Conservation (phyloP, 768 basidiomycete genomes). For the Coprinopsis strossmayeri region DNA sequence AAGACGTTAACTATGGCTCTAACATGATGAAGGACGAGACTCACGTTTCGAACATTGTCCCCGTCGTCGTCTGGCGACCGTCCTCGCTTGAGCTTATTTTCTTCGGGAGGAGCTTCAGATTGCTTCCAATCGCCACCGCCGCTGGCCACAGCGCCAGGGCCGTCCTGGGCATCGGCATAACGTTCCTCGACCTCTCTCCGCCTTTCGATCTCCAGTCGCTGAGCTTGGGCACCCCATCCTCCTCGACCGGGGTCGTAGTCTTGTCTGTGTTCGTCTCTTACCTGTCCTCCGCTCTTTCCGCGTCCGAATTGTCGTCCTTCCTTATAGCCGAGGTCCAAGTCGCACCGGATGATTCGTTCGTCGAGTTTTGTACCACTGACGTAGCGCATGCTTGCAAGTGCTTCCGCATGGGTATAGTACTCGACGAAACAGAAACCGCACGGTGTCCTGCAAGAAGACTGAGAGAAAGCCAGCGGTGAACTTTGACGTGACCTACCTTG, state of each 20-base stretch:
- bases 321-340: slow-evolving; percentile 93
- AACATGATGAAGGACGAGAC: slow-evolving; percentile 17
- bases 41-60: slow-evolving; percentile 48
- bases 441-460: slow-evolving; percentile 53
- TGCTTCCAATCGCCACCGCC: slow-evolving; percentile 88
- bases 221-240: slow-evolving; percentile 88
- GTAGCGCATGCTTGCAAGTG: slow-evolving; percentile 87
- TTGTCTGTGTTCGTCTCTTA: slow-evolving; percentile 93
- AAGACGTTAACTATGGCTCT: slow-evolving; percentile 5
- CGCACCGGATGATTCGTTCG: slow-evolving; percentile 96
- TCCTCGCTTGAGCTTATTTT: slow-evolving; percentile 53
- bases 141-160: slow-evolving; percentile 72
- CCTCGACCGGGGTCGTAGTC: slow-evolving; percentile 97
- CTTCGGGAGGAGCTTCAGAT: slow-evolving; percentile 33
- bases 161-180: slow-evolving; percentile 75
- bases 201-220: slow-evolving; percentile 65
- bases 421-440: slow-evolving; percentile 96
- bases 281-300: slow-evolving; percentile 96
- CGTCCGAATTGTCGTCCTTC: slow-evolving; percentile 97
- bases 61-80: slow-evolving; percentile 78
- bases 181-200: slow-evolving; percentile 77
- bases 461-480: not conserved
- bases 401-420: slow-evolving; percentile 93
- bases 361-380: slow-evolving; percentile 98
- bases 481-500: slow-evolving; percentile 43